Conservation (phyloP, 345 rosid species). For the Pugionium dolabratum region DNA sequence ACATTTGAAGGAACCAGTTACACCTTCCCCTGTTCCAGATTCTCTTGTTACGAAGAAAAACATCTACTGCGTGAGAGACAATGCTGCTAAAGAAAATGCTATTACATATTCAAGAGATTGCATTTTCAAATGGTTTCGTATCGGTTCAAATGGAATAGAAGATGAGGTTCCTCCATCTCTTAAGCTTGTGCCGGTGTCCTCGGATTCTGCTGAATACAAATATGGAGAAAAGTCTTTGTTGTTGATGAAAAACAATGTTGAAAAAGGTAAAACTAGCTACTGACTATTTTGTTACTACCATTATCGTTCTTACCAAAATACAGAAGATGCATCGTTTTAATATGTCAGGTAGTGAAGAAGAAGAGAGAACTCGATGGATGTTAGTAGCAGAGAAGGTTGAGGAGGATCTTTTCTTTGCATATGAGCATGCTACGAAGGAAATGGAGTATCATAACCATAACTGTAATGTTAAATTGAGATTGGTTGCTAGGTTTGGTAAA, state of each 20-base stretch:
- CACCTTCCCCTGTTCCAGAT: conserved; percentile 44
- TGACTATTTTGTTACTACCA: too few species aligned
- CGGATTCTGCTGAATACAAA: conserved; percentile 36
- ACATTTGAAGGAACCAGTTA: conserved; percentile 37
- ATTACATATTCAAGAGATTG: conserved; percentile 36
- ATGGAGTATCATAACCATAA: conserved; percentile 16
- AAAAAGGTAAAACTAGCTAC: conserved; percentile 2
- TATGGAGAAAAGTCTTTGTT: conserved; percentile 41
- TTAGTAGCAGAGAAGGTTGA: conserved; percentile 49
- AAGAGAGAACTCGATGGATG: conserved; percentile 44
- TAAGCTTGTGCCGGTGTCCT: conserved; percentile 43
- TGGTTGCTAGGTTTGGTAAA: conserved; percentile 67
- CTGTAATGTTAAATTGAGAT: conserved; percentile 41
- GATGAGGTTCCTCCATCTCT: conserved; percentile 40
- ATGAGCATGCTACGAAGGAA: conserved; percentile 39
- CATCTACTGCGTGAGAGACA: conserved; percentile 21
- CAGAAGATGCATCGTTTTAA: not conserved
- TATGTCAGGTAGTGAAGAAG: conserved; percentile 24
- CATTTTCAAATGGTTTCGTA: conserved; percentile 49
- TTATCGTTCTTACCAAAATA: not conserved
- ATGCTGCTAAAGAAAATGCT: conserved; percentile 9
- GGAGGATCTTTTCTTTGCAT: conserved; percentile 50
- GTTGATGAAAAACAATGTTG: conserved; percentile 40
- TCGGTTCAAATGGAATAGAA: conserved; percentile 47
- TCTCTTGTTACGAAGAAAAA: conserved; percentile 34